phyloP scores from a whole-genome alignment of 495 filamentous ascomycete genomes.

The Penicillium ucsense region DNA sequence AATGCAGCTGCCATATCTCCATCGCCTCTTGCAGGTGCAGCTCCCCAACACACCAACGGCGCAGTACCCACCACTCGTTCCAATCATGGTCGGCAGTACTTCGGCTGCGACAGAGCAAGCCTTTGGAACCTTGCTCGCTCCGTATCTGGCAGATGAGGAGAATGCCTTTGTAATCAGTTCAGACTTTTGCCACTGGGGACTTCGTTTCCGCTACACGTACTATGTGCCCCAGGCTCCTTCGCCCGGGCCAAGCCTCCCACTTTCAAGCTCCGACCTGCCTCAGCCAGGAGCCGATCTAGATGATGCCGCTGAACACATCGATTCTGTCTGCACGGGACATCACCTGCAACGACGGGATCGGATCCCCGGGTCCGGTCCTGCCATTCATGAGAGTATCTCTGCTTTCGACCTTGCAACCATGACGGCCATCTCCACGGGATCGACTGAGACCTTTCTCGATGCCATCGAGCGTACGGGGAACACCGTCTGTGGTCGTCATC shows the following conservation, averaged over 20 bases:
- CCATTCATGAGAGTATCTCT: constrained; percentile 79
- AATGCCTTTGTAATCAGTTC: constrained; percentile 84
- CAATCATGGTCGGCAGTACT: constrained; percentile 82
- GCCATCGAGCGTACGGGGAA: constrained; percentile 67
- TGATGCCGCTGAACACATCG: constrained; percentile 17
- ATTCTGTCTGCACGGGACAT: constrained; percentile 27
- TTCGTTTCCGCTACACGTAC: constrained; percentile 76
- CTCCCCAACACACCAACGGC: constrained; percentile 26
- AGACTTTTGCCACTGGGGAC: constrained; percentile 96
- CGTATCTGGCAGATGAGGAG: constrained; percentile 65
- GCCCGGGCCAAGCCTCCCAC: constrained; percentile 31
- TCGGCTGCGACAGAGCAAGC: constrained; percentile 51
- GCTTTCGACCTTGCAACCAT: constrained; percentile 74
- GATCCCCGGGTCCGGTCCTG: constrained; percentile 32
- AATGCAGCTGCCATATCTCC: constrained; percentile 92
- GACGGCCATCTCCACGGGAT: constrained; percentile 67
- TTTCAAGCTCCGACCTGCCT: constrained; percentile 31
- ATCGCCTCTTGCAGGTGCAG: constrained; percentile 56
- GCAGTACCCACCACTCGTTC: constrained; percentile 66
- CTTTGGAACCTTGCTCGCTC: constrained; percentile 63
- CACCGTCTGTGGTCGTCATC: constrained; percentile 92
- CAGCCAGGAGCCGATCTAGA: constrained; percentile 25
- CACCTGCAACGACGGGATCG: constrained; percentile 30
- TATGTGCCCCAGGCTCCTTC: constrained; percentile 49
- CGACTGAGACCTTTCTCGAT: constrained; percentile 56